These are phyloP conservation scores for Balamuthia mandrillaris DNA, from an alignment of 208 protist species.

Conservation along the genomic window DNA sequence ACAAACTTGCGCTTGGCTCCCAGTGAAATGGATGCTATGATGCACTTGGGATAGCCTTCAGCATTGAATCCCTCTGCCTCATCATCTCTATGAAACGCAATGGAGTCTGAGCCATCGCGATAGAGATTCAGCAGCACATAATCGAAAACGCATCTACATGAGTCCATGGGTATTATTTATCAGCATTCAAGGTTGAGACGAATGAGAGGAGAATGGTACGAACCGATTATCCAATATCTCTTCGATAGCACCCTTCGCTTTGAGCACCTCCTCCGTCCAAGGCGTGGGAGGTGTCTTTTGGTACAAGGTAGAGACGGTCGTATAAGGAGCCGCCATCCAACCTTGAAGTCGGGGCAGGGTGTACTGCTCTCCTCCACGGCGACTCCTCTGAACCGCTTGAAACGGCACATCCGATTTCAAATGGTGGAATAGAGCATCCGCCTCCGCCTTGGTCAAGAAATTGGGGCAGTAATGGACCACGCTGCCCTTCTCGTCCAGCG, in stretches of 20 bases:
- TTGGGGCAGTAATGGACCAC: not conserved
- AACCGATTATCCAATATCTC: not conserved
- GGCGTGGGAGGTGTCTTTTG: not conserved
- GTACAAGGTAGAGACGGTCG: not conserved
- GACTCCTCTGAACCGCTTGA: not conserved
- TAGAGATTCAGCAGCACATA: constrained; percentile 29
- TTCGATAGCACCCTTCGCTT: constrained; percentile 8
- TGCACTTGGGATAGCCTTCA: not conserved
- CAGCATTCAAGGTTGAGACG: no score
- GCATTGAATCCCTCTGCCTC: not conserved
- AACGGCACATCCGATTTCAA: not conserved
- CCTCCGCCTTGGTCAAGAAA: not conserved
- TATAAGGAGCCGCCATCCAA: constrained; percentile 1
- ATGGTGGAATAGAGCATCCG: not conserved
- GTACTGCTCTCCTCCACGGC: not conserved
- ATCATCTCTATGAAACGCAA: not conserved
- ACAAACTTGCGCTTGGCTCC: not conserved
- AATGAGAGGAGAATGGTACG: no score
- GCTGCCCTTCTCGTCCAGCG: no score
- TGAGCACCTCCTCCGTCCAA: not conserved
- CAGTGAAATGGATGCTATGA: not conserved
- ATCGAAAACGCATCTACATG: not conserved
- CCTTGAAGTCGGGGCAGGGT: not conserved
- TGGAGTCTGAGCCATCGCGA: not conserved
- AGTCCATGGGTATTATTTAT: no score